Evolutionary conservation across 768 basidiomycete genomes (phyloP), one percentile per base, ranked within the genome.

Genomic region (Pleurotus platypus): DNA sequence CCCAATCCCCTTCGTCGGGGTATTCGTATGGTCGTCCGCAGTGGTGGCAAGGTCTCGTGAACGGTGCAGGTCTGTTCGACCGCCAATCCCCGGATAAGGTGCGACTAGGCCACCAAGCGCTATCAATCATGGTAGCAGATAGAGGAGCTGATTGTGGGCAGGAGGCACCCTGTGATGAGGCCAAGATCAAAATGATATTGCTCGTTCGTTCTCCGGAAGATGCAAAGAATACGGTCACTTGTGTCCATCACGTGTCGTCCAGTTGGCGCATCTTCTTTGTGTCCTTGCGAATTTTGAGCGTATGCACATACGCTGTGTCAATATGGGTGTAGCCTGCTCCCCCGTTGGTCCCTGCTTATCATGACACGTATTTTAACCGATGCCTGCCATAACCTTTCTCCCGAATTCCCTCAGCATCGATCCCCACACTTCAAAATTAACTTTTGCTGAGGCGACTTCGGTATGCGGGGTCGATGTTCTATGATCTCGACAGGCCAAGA

Each of bases 101-200:
- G 51, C 51, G 51, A 54, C 38, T 54, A 42, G 51, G 51, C 51
- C 51, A 54, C 51, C 51, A 54, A 54, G 51, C 51, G 51, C 51
- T 54, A 54, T 54, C 51, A 54, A 54, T 54, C 51, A 54, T 54
- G 51, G 51, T 54, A 54, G 51, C 42, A 35, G 51, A 54, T 40
- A 39, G 51, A 42, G 38, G 51, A 42, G 51, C 51, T 40, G 51
- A 54, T 40, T 54, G 51, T 54, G 51, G 51, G 51, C 42, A 42
- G 51, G 39, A n/a, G 12, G 20, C 38, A 54, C 51, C 51, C 38
- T 54, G 51, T 54, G 51, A 54, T 54, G 39, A 26, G 42, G 51
- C 51, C 37, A 54, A 54, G 51, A 54, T 54, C 51, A 54, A 54
- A 18, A 20, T 54, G 51, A 54, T 54, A 54, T 54, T 39, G 51